Evolutionary conservation across 2,329 filamentous ascomycete species (phyloP).

Genomic region (Aspergillaceae sp.): DNA sequence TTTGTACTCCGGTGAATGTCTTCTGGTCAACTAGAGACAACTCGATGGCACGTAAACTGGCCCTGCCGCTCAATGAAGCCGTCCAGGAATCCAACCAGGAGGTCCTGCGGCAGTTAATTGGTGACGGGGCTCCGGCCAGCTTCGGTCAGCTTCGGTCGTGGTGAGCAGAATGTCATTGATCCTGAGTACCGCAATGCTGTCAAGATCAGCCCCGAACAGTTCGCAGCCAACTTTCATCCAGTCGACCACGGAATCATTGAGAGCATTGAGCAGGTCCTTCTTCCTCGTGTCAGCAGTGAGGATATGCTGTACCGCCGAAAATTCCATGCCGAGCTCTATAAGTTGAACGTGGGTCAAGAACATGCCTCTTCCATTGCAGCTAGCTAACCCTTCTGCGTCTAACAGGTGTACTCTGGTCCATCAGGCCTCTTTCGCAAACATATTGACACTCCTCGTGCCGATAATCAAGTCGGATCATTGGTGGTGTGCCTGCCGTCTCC

Average conservation of each 20-base stretch:
- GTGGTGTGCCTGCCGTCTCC: constrained; percentile 43
- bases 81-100: neutral
- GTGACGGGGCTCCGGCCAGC: constrained; percentile 37
- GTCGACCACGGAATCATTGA: constrained; percentile 47
- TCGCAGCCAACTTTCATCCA: constrained; percentile 45
- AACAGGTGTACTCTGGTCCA: constrained; percentile 44
- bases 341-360: constrained; percentile 43
- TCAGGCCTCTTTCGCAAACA: constrained; percentile 45
- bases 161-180: constrained; percentile 42
- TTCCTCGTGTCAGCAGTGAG: constrained; percentile 23
- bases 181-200: constrained; percentile 46
- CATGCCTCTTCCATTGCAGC: neutral
- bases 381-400: neutral
- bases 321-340: constrained; percentile 48
- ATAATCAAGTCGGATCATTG: constrained; percentile 45
- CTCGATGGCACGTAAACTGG: constrained; percentile 2
- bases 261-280: constrained; percentile 39
- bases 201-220: constrained; percentile 42
- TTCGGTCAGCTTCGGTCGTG: constrained; percentile 46
- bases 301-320: constrained; percentile 17
- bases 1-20: constrained; percentile 1
- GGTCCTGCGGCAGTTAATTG: constrained; percentile 16
- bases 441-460: constrained; percentile 46
- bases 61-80: constrained; percentile 1
- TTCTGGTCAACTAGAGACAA: constrained; percentile 2